Conservation (phyloP, 2,329 filamentous ascomycete species). For the Talaromyces funiculosus region DNA sequence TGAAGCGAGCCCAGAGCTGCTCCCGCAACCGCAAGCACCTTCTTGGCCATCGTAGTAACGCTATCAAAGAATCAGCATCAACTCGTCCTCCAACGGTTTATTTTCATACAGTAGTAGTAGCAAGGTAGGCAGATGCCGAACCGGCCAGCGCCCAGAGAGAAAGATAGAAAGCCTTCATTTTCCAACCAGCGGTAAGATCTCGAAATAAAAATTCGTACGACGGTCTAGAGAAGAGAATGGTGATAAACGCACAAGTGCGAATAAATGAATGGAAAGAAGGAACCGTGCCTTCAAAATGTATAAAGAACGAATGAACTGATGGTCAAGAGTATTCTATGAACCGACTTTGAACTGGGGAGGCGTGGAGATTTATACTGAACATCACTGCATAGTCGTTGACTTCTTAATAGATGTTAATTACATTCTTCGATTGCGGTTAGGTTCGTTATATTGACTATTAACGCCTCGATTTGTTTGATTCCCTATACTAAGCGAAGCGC, state of each 20-base stretch:
- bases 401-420: neutral
- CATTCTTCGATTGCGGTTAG: neutral
- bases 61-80: slow-evolving; percentile 15
- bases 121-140: slow-evolving; percentile 12
- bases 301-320: slow-evolving; percentile 1
- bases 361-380: neutral
- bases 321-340: neutral
- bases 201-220: neutral
- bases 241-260: neutral
- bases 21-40: slow-evolving; percentile 30
- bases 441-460: neutral
- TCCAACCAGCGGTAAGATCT: neutral
- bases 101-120: slow-evolving; percentile 10
- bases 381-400: no score
- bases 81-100: neutral
- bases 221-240: neutral
- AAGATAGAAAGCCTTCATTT: slow-evolving; percentile 11
- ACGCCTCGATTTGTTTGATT: neutral
- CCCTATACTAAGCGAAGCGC: neutral
- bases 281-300: neutral
- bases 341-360: neutral
- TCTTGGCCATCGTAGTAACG: slow-evolving; percentile 29
- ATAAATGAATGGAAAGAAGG: slow-evolving; percentile 1
- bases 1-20: slow-evolving; percentile 19
- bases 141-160: slow-evolving; percentile 9